A percentile compares a stretch with the other conserved stretches of the same genome.
phyloP scores from a whole-genome alignment of 1,284 basidiomycete species.

The Moesziomyces parantarcticus region DNA sequence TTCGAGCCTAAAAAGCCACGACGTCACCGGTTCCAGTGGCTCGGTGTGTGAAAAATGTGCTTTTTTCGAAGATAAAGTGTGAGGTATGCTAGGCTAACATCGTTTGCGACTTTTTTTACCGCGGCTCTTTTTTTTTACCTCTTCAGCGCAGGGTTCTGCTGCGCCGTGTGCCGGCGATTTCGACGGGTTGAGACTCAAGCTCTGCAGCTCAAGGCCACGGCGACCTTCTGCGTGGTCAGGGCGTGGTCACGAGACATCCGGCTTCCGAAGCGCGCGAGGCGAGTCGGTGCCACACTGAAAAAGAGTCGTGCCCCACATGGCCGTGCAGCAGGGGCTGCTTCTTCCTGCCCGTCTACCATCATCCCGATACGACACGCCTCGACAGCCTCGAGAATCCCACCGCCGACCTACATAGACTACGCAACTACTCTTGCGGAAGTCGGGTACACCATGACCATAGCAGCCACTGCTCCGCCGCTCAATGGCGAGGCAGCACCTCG shows the following conservation, averaged over 20 bases:
- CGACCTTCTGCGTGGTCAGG: too few relatives aligned
- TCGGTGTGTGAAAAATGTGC: too few relatives aligned
- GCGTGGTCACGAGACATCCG: not conserved
- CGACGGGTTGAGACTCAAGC: not conserved
- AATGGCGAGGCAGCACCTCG: conserved; percentile 5
- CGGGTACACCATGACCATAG: conserved; percentile 26
- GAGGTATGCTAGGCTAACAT: too few relatives aligned
- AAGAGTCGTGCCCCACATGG: too few relatives aligned
- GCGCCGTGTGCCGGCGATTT: conserved; percentile 7
- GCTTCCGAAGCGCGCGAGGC: not conserved
- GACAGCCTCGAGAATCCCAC: not conserved
- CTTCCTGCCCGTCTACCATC: not conserved
- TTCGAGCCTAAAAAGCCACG: too few relatives aligned
- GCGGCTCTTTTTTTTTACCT: not conserved
- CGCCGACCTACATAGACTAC: not conserved
- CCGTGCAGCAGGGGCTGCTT: not conserved
- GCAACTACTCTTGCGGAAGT: not conserved
- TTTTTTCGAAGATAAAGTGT: too few relatives aligned
- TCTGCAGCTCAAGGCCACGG: too few relatives aligned
- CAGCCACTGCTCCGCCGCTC: conserved; percentile 15
- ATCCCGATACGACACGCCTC: not conserved
- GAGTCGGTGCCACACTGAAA: not conserved
- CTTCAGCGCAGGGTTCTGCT: conserved; percentile 14
- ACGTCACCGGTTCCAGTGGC: too few relatives aligned
- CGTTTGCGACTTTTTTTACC: not conserved